Evolutionary conservation across 1,284 basidiomycete species (phyloP).

Genomic region (Hemileia vastatrix): DNA sequence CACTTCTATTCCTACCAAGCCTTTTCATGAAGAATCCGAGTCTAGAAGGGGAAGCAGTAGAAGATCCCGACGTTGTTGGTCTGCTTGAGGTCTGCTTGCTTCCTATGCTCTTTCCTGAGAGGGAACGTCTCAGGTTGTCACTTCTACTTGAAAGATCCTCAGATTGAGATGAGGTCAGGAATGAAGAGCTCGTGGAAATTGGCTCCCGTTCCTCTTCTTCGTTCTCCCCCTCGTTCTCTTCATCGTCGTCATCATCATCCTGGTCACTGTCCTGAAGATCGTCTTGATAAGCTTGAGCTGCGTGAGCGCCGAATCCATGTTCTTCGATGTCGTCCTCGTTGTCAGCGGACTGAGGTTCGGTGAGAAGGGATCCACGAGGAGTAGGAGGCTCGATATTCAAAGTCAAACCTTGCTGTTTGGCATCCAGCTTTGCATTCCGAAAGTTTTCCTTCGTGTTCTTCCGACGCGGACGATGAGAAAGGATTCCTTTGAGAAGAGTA

Average conservation of each 20-base stretch:
- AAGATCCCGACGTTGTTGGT: background rate
- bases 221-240: slow-evolving; percentile 1
- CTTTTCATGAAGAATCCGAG: background rate
- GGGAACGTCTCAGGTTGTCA: background rate
- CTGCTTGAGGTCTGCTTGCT: background rate
- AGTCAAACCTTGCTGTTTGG: background rate
- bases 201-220: background rate
- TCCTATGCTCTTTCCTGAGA: too few relatives aligned
- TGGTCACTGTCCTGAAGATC: too few relatives aligned
- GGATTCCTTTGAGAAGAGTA: slow-evolving; percentile 36
- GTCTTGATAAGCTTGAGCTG: background rate
- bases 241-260: too few relatives aligned
- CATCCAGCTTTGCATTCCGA: slow-evolving; percentile 5
- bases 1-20: background rate
- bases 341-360: slow-evolving; percentile 1
- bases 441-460: slow-evolving; percentile 19
- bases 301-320: background rate
- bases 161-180: background rate
- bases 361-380: slow-evolving; percentile 12
- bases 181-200: background rate
- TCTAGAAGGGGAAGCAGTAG: background rate
- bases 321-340: slow-evolving; percentile 14
- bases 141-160: background rate
- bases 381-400: slow-evolving; percentile 26
- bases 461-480: slow-evolving; percentile 27